Base-by-base conservation (phyloP, 192 early-diverging fungal genomes). In the Geosiphon pyriformis region DNA sequence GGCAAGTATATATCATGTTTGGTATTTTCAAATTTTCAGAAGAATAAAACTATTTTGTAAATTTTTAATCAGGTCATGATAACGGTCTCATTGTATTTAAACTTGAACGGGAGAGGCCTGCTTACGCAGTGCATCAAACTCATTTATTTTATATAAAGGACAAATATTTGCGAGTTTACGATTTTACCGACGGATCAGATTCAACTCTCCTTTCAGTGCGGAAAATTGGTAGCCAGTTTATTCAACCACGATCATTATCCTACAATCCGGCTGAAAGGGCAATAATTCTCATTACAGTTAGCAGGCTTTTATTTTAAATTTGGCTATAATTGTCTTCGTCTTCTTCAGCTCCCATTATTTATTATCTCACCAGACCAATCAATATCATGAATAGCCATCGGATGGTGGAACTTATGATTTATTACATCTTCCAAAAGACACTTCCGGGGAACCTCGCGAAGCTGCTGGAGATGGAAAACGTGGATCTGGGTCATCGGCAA, bases 21-120 rank as follows among this genome's bases (percentile, higher is more conserved):
- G 10, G 15, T 54, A 2, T 70, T 54, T 46, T 30, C 3, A 42
- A 42, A 10, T 42, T 42, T 42, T 42, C 7, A 42, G 15, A 42
- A 10, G 15, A 15, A 42, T 15, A 10, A 42, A 42, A 10, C 15
- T 42, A 42, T 42, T 42, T 42, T 10, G 6, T 42, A 10, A 10
- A 42, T 42, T 42, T 42, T 22, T 33, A 34, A 3, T 34, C 15
- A 89, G 92, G 92, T 53, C 97, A 99, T 71, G 97, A 99, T 74
- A 92, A 88, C 72, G 97, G 97, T 50, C 76, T 99, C 64, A 92
- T 97, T 72, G 97, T 99, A 15, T 99, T 98, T 77, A 99, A 99
- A 74, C 80, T 99, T 29, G 97, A 99, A 76, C 82, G 97, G 52
- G 97, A 99, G 76, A 87, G 97, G 55, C 95, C 95, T 0, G 94